phyloP scores from a whole-genome alignment of 805 yeast genomes.

The Metschnikowia colocasiae region DNA sequence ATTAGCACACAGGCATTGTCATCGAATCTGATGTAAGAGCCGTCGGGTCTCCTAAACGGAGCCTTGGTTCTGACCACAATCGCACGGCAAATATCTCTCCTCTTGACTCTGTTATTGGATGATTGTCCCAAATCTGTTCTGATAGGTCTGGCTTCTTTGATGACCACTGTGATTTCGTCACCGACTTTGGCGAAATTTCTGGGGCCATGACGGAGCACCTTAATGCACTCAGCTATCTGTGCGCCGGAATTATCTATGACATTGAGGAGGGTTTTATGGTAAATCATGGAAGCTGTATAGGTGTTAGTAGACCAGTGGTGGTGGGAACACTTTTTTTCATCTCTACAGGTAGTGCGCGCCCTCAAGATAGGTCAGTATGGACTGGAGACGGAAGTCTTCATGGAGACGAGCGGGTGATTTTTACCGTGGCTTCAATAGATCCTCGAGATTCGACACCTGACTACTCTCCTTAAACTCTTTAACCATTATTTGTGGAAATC shows the following conservation, averaged over 20 bases:
- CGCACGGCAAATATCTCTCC: slow-evolving; percentile 95
- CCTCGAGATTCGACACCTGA: no score
- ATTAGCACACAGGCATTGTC: slow-evolving; percentile 96
- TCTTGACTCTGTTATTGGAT: slow-evolving; percentile 76
- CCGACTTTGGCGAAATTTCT: slow-evolving; percentile 80
- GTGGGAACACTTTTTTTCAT: neutral
- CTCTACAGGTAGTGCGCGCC: slow-evolving; percentile 4
- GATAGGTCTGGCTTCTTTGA: slow-evolving; percentile 82
- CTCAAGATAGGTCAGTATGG: neutral
- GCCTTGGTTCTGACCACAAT: slow-evolving; percentile 92
- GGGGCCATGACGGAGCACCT: slow-evolving; percentile 87
- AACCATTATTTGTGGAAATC: neutral
- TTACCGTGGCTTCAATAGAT: neutral
- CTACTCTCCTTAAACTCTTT: no score
- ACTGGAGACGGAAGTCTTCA: neutral
- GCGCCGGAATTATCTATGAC: slow-evolving; percentile 97
- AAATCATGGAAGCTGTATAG: slow-evolving; percentile 55
- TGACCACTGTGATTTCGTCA: slow-evolving; percentile 90
- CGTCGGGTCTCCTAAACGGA: slow-evolving; percentile 74
- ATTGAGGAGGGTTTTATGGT: slow-evolving; percentile 79
- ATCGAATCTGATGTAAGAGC: slow-evolving; percentile 80
- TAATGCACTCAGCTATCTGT: slow-evolving; percentile 90
- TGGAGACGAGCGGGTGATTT: neutral
- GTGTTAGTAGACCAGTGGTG: neutral
- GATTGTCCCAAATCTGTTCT: slow-evolving; percentile 68